Base-by-base conservation (phyloP, 345 rosid species). In the Linum lewisii region DNA sequence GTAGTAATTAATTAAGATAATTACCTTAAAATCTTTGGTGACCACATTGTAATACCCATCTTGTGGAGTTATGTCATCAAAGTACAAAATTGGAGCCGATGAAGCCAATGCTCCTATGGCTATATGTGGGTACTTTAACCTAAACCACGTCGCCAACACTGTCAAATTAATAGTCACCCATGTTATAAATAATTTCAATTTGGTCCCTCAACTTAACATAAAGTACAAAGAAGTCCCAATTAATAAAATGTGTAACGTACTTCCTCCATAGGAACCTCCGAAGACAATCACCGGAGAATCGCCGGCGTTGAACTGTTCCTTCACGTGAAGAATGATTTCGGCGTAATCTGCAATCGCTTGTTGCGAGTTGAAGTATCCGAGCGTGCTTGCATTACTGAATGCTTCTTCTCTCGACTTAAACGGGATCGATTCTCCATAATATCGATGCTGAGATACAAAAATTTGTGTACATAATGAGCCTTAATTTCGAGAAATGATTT, bases 281-380 rank as follows among this genome's bases (percentile, higher is more conserved):
- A 66, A 24, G 1, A 71, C 66, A 62, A 74, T 56, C 23, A 57
- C 69, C 0, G 78, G 72, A 21, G 59, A 73, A 54, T 62, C 36
- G 50, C 66, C 59, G 32, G 71, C 65, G 15, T 70, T 61, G n/a
- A 66, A 58, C 18, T 63, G 66, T 24, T 66, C 66, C 65, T 66
- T 66, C 18, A 74, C 50, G n/a, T 74, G 63, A 5, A 38, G 32
- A 14, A 66, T 70, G 44, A 70, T 2, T 25, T 74, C 66, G 4
- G 74, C 78, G 24, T 63, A 74, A 59, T 70, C 74, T 50, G 72
- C 78, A 54, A 70, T 52, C 37, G 74, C 78, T 56, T 70, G 78
- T 38, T 62, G 24, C 6, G 74, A 69, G 34, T 71, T 74, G 11
- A 74, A 51, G 60, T 59, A 74, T 22, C 78, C 72, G 22, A 74